These are phyloP conservation scores for Globisporangium okanoganense DNA, from an alignment of 352 stramenopile species.

Conservation along the genomic window DNA sequence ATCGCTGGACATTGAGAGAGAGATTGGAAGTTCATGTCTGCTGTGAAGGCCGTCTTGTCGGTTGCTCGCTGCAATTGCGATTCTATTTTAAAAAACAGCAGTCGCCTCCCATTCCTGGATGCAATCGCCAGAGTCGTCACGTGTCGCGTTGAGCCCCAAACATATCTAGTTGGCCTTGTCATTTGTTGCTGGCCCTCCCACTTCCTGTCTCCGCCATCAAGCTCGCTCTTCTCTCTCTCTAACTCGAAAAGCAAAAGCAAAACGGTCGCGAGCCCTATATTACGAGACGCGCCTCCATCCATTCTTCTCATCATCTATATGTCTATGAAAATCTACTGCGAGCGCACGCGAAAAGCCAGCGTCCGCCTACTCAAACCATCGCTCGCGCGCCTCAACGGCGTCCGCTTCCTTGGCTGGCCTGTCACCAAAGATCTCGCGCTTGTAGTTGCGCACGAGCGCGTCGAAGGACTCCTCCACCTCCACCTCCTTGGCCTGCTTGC, in stretches of 20 bases:
- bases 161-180: background rate
- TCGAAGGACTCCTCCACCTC: conserved; percentile 75
- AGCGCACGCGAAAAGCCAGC: too few species aligned
- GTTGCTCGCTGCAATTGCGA: background rate
- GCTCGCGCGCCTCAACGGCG: conserved; percentile 23
- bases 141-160: background rate
- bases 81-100: conserved; percentile 1
- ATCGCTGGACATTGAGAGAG: background rate
- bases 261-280: conserved; percentile 6
- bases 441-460: conserved; percentile 75
- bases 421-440: conserved; percentile 78
- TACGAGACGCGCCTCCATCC: conserved; percentile 9
- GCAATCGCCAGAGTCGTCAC: background rate
- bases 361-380: conserved; percentile 70
- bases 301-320: conserved; percentile 11
- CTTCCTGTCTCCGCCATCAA: background rate
- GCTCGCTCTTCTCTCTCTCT: background rate
- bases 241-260: background rate
- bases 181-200: background rate
- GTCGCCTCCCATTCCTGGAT: background rate
- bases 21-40: background rate
- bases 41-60: background rate
- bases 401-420: conserved; percentile 1
- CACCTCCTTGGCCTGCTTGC: conserved; percentile 50
- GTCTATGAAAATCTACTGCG: conserved; percentile 12